Evolutionary conservation across 352 stramenopile genomes (phyloP), one percentile per base, ranked within the genome.

Genomic region (Phytophthora kernoviae): DNA sequence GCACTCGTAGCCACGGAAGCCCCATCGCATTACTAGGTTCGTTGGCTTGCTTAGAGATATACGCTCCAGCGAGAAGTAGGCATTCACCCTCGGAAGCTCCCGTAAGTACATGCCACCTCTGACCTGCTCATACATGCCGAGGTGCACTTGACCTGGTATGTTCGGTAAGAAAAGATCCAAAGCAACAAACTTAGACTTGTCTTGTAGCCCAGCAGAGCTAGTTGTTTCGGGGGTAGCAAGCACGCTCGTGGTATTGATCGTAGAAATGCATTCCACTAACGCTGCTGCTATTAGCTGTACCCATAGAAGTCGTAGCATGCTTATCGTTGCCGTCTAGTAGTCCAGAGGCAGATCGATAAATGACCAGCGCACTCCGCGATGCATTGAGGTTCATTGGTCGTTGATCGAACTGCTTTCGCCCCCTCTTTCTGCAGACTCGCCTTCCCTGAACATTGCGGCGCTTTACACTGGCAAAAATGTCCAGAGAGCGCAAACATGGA

Each of bases 1-100:
- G 33, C 77, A 87, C 36, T 79, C 37, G 51, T 70, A 84, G 11
- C 74, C 77, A 15, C 64, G 54, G n/a, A 87, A 65, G n/a, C 57
- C 30, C 77, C 77, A 87, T 17, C 46, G 49, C 43, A 45, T 43
- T 17, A 43, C 21, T 2, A 24, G 36, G 1, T 20, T 24, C 6
- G 32, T 10, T 33, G 57, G 17, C 10, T 58, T 18, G 22, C 51
- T 45, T 10, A 17, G 26, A 11, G 44, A 8, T 24, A 52, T 8
- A 20, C 26, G 40, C 6, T 57, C 51, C 11, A 86, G 50, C n/a
- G 71, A 77, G 41, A 84, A 83, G 36, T 72, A 74, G n/a, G 68
- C 55, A 30, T 45, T 53, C 11, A 67, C 39, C n/a, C 59, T 45
- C 8, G 56, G 47, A 5, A 84, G 40, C 3, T 71, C 54, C 46